A percentile compares a stretch with the other conserved stretches of the same genome.
Conservation (phyloP, 192 early-diverging fungal genomes). For the Backusella westeae region DNA sequence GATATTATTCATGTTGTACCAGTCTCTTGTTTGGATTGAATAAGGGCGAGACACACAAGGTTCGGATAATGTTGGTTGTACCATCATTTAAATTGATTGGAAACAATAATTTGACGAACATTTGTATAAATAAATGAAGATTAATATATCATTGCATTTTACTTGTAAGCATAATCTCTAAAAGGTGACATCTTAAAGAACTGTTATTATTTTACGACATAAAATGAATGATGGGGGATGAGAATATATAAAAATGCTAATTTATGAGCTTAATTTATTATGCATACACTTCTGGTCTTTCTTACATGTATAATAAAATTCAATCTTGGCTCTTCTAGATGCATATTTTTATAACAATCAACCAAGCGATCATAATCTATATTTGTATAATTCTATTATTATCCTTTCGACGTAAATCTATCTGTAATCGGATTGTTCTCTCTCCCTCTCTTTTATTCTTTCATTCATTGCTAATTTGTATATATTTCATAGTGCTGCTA, state of each 20-base stretch:
- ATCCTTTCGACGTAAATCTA: background rate
- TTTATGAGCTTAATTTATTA: background rate
- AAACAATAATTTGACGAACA: conserved; percentile 15
- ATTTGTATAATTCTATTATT: conserved; percentile 1
- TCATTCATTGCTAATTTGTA: background rate
- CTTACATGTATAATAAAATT: background rate
- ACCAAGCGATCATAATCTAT: background rate
- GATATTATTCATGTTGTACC: conserved; percentile 47
- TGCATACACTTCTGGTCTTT: background rate
- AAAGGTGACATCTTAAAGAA: background rate
- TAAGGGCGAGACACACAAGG: conserved; percentile 39
- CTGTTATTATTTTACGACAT: background rate
- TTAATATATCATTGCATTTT: background rate
- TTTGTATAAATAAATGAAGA: background rate
- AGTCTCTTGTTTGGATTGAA: conserved; percentile 43
- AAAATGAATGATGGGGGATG: background rate
- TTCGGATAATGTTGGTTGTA: conserved; percentile 40
- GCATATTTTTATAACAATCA: background rate
- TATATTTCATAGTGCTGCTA: background rate
- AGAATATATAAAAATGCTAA: background rate
- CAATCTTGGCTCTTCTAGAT: background rate
- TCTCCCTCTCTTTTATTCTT: background rate
- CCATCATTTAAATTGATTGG: conserved; percentile 44
- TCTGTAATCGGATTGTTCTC: background rate
- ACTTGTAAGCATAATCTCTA: background rate